phyloP scores from a whole-genome alignment of 2,329 filamentous ascomycete genomes.

The Didymella pomorum region DNA sequence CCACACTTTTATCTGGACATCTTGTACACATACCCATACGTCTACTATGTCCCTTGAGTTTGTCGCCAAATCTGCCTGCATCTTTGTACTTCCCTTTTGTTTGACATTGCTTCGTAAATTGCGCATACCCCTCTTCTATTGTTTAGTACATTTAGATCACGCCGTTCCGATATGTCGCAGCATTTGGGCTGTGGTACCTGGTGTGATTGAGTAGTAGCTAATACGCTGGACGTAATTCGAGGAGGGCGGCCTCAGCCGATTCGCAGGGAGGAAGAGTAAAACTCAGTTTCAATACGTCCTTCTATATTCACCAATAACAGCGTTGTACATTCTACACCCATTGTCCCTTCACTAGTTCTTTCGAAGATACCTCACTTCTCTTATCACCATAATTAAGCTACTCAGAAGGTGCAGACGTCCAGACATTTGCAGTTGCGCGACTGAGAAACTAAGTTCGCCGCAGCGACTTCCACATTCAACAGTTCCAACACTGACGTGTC shows the following conservation, averaged over 20 bases:
- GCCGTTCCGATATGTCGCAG: constrained; percentile 18
- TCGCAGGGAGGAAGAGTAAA: not conserved
- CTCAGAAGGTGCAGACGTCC: not conserved
- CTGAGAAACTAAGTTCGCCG: not conserved
- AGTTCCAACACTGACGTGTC: not conserved
- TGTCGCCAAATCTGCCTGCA: constrained; percentile 12
- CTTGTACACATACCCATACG: constrained; percentile 18
- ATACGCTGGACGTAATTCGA: constrained; percentile 18
- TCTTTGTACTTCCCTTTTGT: constrained; percentile 19
- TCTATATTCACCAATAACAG: constrained; percentile 2
- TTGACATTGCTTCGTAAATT: constrained; percentile 27
- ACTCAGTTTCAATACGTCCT: not conserved
- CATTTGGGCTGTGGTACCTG: not conserved
- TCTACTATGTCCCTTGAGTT: constrained; percentile 11
- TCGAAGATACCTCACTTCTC: no score
- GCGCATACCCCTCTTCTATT: constrained; percentile 39
- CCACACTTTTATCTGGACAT: constrained; percentile 11
- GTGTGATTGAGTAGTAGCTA: constrained; percentile 5
- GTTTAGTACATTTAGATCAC: constrained; percentile 29
- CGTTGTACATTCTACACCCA: not conserved
- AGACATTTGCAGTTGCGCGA: not conserved
- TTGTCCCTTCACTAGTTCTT: not conserved
- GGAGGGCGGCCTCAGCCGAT: not conserved
- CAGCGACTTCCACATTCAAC: not conserved
- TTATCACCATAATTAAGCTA: no score